Evolutionary conservation across 352 stramenopile genomes (phyloP).

Genomic region (Globisporangium apiculatum): DNA sequence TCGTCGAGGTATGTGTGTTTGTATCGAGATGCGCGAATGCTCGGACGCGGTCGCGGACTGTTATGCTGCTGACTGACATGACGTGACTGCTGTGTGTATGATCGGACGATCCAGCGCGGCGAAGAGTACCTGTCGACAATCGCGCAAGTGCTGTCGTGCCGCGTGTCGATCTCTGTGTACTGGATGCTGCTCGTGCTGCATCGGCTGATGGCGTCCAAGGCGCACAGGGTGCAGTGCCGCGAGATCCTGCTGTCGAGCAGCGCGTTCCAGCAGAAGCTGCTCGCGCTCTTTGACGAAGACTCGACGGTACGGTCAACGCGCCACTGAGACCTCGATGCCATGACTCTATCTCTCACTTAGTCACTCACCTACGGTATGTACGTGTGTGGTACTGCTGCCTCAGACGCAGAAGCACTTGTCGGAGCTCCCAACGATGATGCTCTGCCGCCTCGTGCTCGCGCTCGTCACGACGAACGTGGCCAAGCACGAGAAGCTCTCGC

Average conservation of each 20-base stretch:
- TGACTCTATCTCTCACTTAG: not conserved
- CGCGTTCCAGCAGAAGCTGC: conserved; percentile 47
- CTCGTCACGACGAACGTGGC: conserved; percentile 56
- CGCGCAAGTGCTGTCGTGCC: conserved; percentile 47
- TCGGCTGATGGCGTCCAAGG: conserved; percentile 59
- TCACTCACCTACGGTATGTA: conserved; percentile 6
- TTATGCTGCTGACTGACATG: conserved; percentile 5
- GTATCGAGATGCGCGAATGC: not conserved
- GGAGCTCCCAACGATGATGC: conserved; percentile 70
- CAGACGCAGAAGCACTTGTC: conserved; percentile 56
- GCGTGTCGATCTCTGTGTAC: conserved; percentile 52
- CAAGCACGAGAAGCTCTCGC: conserved; percentile 56
- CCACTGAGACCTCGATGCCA: not conserved
- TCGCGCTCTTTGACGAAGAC: conserved; percentile 71
- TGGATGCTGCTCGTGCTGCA: conserved; percentile 69
- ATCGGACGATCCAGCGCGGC: conserved; percentile 26
- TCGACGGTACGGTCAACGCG: conserved; percentile 28
- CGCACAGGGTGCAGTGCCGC: conserved; percentile 43
- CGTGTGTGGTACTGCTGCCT: conserved; percentile 1
- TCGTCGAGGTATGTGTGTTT: conserved; percentile 48
- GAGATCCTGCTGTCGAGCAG: conserved; percentile 60
- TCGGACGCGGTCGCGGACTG: too few relatives aligned
- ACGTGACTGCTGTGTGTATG: conserved; percentile 1
- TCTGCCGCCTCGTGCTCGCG: conserved; percentile 64
- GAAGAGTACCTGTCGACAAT: conserved; percentile 71